A percentile compares a stretch with the other conserved stretches of the same genome.
These are phyloP conservation scores for Effrenium voratum DNA, from an alignment of 73 alveolate species.

Conservation along the genomic window DNA sequence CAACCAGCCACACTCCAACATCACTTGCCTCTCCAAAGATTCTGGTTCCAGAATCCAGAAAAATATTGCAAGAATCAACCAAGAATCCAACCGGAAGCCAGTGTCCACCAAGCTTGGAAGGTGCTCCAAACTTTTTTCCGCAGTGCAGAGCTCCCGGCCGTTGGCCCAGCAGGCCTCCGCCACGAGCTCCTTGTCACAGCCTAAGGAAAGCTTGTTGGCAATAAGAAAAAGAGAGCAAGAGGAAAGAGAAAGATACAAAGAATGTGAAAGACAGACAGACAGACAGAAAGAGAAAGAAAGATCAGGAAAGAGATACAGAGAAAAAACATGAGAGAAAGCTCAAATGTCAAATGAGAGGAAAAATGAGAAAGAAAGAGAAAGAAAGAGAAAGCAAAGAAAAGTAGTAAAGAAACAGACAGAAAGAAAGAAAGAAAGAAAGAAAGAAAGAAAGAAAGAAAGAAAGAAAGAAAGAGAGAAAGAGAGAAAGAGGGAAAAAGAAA, in stretches of 20 bases:
- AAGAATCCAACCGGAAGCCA: too few species aligned
- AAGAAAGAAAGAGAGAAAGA: neutral
- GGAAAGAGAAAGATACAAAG: too few species aligned
- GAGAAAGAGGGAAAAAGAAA: neutral
- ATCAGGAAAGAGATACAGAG: neutral
- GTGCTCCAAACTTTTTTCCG: too few species aligned
- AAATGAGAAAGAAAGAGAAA: neutral
- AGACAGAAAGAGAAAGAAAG: neutral
- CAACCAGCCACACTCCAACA: too few species aligned
- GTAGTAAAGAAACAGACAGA: neutral
- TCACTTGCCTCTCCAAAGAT: too few species aligned
- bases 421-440: neutral
- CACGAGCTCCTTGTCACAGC: conserved; percentile 59
- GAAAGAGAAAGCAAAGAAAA: neutral
- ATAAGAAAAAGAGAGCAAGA: neutral
- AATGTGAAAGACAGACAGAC: neutral
- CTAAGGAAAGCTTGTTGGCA: neutral
- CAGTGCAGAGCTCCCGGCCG: conserved; percentile 20
- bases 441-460: neutral
- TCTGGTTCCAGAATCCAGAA: too few species aligned
- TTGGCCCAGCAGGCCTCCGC: conserved; percentile 90
- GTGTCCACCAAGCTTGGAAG: too few species aligned
- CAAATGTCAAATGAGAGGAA: neutral
- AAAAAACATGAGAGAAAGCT: neutral
- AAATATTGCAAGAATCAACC: too few species aligned